Evolutionary conservation across 495 filamentous ascomycete genomes (phyloP), one percentile per base, ranked within the genome.

Genomic region (Penicillium manginii): DNA sequence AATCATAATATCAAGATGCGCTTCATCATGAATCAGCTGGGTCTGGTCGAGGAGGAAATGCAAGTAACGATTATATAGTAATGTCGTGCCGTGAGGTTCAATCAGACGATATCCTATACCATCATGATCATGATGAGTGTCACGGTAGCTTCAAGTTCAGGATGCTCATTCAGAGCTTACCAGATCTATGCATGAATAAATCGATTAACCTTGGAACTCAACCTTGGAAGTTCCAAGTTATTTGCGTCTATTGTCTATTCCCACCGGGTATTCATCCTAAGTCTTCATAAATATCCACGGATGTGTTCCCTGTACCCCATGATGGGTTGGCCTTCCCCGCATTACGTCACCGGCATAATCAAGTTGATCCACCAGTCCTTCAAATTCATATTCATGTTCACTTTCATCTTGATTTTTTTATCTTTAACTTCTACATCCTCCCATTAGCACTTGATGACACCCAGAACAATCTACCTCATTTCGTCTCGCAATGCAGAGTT

Each of bases 381-480:
- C 40, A 29, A 7, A 5, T 21, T n/a, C 17, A 45, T 45, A n/a
- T 45, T 45, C 40, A 29, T 29, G 6, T 21, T n/a, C 17, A 45
- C 19, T n/a, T 45, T 45, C 35, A 4, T 37, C 2, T 14, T 14
- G 40, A 15, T 23, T 14, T 58, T 21, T 40, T 47, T 7, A n/a
- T 48, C 29, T 17, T 37, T 37, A 29, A 5, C 46, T 57, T 50
- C 46, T 39, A 29, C n/a, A 32, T 43, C 18, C 23, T 9, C 10
- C 22, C 19, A 37, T 46, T 29, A 39, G 19, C 50, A 50, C 15
- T 54, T 54, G 19, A 60, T 65, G 59, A 45, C 55, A 26, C 17
- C 45, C 39, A 53, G 63, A 58, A 60, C 65, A 8, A 57, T 73
- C 4, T 70, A 56, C 33, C 62, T 74, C 26, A 54, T 73, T 21